Evolutionary conservation across 106 monocot species (phyloP).

Genomic region (Phalaenopsis aphrodite): DNA sequence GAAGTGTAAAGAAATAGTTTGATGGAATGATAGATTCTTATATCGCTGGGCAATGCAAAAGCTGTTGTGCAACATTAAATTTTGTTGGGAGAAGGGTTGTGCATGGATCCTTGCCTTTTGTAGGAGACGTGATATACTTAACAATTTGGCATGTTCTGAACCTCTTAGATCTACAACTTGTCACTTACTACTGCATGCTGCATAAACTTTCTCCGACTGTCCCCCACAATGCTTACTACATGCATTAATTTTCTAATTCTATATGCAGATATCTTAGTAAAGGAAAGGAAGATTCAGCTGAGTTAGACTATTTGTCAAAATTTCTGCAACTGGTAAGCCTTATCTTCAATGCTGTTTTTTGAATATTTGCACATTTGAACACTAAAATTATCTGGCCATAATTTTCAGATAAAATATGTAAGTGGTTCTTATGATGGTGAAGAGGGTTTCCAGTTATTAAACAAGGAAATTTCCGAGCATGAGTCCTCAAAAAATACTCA

Average conservation of each 20-base stretch:
- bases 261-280: conserved; percentile 59
- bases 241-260: neutral
- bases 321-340: conserved; percentile 78
- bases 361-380: neutral
- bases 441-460: conserved; percentile 74
- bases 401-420: conserved; percentile 90
- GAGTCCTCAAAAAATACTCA: conserved; percentile 56
- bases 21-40: neutral
- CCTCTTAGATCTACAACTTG: neutral
- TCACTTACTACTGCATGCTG: neutral
- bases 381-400: neutral
- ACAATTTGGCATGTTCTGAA: neutral
- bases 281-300: conserved; percentile 37
- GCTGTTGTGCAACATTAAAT: neutral
- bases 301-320: conserved; percentile 35
- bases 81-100: neutral
- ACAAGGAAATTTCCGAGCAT: conserved; percentile 79
- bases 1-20: neutral
- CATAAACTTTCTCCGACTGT: neutral
- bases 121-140: neutral
- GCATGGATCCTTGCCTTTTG: neutral
- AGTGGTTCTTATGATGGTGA: conserved; percentile 82
- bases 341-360: neutral
- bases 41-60: neutral
- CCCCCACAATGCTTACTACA: neutral